Evolutionary conservation across 2,329 filamentous ascomycete species (phyloP), one percentile per base, ranked within the genome.

Genomic region (Aspergillus proliferans): DNA sequence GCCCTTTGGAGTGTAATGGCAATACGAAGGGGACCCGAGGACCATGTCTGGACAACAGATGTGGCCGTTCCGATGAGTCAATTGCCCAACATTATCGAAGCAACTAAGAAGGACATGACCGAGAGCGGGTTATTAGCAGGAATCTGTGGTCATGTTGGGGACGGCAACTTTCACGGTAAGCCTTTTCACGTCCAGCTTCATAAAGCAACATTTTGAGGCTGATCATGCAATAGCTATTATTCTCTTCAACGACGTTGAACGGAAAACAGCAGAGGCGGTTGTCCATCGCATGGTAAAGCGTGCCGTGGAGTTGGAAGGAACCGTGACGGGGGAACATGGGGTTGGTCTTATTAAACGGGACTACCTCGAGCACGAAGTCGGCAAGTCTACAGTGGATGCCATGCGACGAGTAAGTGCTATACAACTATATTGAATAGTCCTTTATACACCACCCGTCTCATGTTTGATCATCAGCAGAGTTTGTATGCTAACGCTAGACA

Each of bases 31-130:
- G 71, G 79, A 21, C 76, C 77, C 0, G 75, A 76, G 2, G 79
- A 85, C 56, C 79, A 77, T 43, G 80, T 89, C 22, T 90, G 86
- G 86, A 88, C 86, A 0, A 92, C 87, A 0, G 87, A 92, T 62
- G 87, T 91, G 18, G 87, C 87, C 0, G 87, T 91, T 0, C 87
- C 87, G 0, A 82, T 91, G 43, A 87, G 82, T 14, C 75, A 76
- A 36, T 70, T 92, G 52, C 81, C 86, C 1, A 81, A 86, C 55
- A 85, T 90, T 47, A 87, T 91, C 44, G 83, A 86, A 53, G 74
- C 81, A 44, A 87, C 84, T 1, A 86, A 87, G 60, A 71, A 80
- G 19, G 79, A 86, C 55, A 83, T 87, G 41, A 74, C 71, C 7
- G 74, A 78, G 55, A 81, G 82, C 26, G 83, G 83, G 0, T 69